Evolutionary conservation across 352 stramenopile species (phyloP), one percentile per base, ranked within the genome.

Genomic region (Phytophthora idaei): DNA sequence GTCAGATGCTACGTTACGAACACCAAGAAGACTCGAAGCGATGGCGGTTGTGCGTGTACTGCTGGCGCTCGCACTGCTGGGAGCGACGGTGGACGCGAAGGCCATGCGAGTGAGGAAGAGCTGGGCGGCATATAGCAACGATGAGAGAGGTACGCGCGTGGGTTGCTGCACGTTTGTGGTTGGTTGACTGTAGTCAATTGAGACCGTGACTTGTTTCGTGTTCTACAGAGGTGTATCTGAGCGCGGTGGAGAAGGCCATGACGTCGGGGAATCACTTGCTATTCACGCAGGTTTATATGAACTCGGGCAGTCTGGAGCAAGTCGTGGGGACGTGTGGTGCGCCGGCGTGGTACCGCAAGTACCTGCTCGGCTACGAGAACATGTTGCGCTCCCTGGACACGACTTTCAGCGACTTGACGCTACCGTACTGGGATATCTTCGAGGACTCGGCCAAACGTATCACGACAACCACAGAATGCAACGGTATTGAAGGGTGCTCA

Each of bases 341-440:
- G 8, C 69, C 78, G 0, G 77, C 77, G 11, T 92, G 83, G 83
- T 83, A 92, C 59, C 83, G 83, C 49, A 89, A 87, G 61, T 92
- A 76, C 39, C 56, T 92, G 37, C 64, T 87, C 25, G 83, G 72
- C 3, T 92, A 90, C 51, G 83, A 90, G 64, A 90, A 74, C 67
- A 92, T 92, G 83, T 64, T 92, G 44, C 81, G 79, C 9, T 78
- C 71, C 34, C 67, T 87, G 45, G 77, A 80, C 51, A 10, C 60
- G 3, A 62, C 58, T 5, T 91, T 77, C 48, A 71, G 60, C 9
- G 63, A 80, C 46, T 41, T 92, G 50, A 90, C 83, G 15, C 60
- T 92, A 36, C 81, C 83, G 12, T 92, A 87, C 53, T 92, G 82
- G 81, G 67, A 90, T 49, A 60, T 86, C 17, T 89, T 89, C 39